Percentiles rank a stretch among this genome's conserved stretches.
phyloP scores from a whole-genome alignment of 2,329 filamentous ascomycete species.

The Colletotrichum salicis region DNA sequence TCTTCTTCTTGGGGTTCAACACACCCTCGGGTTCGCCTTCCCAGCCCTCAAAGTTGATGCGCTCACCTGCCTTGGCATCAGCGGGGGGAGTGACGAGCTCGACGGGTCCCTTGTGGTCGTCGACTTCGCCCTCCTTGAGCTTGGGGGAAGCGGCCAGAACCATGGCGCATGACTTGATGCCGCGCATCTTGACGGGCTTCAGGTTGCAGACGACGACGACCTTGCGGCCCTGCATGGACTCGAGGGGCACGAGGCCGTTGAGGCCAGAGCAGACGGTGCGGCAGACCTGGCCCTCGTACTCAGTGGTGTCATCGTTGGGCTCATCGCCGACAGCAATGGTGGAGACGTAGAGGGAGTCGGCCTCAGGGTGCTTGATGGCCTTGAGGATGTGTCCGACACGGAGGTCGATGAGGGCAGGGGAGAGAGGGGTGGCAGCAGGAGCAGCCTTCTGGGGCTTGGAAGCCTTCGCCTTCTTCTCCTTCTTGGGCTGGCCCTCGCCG shows the following conservation, averaged over 20 bases:
- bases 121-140: slow-evolving; percentile 81
- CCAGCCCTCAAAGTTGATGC: slow-evolving; percentile 95
- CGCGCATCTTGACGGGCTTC: slow-evolving; percentile 99
- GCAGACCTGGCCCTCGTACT: slow-evolving; percentile 90
- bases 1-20: slow-evolving; percentile 99
- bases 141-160: slow-evolving; percentile 93
- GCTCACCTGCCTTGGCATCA: slow-evolving; percentile 82
- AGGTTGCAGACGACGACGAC: slow-evolving; percentile 97
- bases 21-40: slow-evolving; percentile 91
- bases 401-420: slow-evolving; percentile 89
- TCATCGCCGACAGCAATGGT: slow-evolving; percentile 95
- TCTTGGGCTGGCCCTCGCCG: slow-evolving; percentile 66
- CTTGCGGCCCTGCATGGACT: slow-evolving; percentile 96
- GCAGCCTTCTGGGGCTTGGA: slow-evolving; percentile 78
- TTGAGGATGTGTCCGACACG: slow-evolving; percentile 98
- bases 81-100: slow-evolving; percentile 89
- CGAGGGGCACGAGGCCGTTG: slow-evolving; percentile 90
- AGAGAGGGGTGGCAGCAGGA: slow-evolving; percentile 78
- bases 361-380: slow-evolving; percentile 93
- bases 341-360: slow-evolving; percentile 93
- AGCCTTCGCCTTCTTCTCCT: slow-evolving; percentile 91
- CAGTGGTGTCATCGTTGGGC: slow-evolving; percentile 87
- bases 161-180: slow-evolving; percentile 83
- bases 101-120: slow-evolving; percentile 88
- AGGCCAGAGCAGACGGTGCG: slow-evolving; percentile 97